Base-by-base conservation (phyloP, 495 filamentous ascomycete genomes). In the Jackrogersella minutella region DNA sequence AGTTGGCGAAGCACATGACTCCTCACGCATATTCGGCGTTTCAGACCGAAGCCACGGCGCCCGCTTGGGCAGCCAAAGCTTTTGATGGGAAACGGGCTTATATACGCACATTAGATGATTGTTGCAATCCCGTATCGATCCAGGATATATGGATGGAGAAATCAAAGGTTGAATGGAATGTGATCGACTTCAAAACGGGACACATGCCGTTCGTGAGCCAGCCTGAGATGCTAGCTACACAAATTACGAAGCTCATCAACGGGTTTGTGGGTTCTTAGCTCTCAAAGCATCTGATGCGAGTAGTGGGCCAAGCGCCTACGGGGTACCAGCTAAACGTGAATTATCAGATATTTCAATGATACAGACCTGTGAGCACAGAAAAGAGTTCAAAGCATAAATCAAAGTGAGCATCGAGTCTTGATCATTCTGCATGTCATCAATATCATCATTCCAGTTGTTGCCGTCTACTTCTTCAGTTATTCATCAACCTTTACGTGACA, bases 131-230 rank as follows among this genome's bases (percentile, higher is more conserved):
- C 0, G 19, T 21, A 9, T 34, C 10, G 3, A 1, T 36, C 14
- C 49, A 52, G 28, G 26, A 52, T 11, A 36, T 19, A 13, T 52
- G 49, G 49, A 0, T 52, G 0, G 49, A 52, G 8, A 52, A 36
- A 21, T 36, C 49, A 13, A 36, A 36, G 7, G 49, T 36, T 14
- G n/a, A 49, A 26, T 58, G 55, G 55, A 21, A 58, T 10, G 31
- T 58, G 13, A 21, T 58, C 6, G 41, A 58, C 30, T 49, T 49
- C 14, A 21, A 58, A 8, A 47, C 40, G 13, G 55, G 55, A 4
- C 55, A 58, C 14, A 37, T 49, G 19, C 55, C 55, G 28, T 58
- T 58, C 14, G 17, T 39, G 6, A 58, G 41, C 19, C 55, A 58
- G 24, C 55, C 55, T 5, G 28, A 58, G 33, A 11, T 22, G 14